phyloP scores from a whole-genome alignment of 345 rosid genomes.

The Aegle marmelos region DNA sequence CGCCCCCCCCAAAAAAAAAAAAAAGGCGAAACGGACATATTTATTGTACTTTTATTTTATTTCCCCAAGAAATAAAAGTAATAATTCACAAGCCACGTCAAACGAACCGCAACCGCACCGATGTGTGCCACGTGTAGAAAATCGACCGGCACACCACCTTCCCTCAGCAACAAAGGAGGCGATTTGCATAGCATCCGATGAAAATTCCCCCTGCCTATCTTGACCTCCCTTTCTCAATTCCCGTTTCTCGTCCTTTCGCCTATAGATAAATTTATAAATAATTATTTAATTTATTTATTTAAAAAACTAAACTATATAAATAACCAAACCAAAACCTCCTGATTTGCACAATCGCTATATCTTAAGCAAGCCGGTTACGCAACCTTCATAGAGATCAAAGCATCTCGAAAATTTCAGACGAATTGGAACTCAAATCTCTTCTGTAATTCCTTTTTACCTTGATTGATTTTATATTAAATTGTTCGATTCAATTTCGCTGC shows the following conservation, averaged over 20 bases:
- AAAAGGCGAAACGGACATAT: too few species aligned
- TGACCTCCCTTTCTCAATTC: background rate
- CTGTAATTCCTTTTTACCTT: constrained; percentile 32
- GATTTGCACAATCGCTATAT: constrained; percentile 18
- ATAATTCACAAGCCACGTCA: background rate
- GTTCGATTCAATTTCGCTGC: constrained; percentile 15
- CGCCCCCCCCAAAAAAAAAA: too few species aligned
- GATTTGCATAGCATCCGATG: background rate
- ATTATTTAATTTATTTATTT: too few species aligned
- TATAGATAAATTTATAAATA: background rate
- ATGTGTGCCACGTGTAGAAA: background rate
- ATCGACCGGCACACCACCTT: background rate
- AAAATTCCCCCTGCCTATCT: background rate
- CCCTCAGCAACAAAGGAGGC: background rate
- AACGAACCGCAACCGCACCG: background rate
- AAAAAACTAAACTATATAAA: background rate
- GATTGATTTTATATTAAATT: constrained; percentile 11
- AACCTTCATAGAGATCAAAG: constrained; percentile 23
- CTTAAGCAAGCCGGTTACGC: constrained; percentile 31
- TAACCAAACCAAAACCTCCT: background rate
- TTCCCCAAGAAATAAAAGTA: too few species aligned
- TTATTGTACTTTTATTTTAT: too few species aligned
- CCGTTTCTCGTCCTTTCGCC: background rate
- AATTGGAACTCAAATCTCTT: constrained; percentile 16
- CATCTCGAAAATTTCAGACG: constrained; percentile 2